Percentiles rank a stretch among this genome's conserved stretches.
phyloP scores from a whole-genome alignment of 2,329 filamentous ascomycete genomes.

The Cladophialophora chaetospira region DNA sequence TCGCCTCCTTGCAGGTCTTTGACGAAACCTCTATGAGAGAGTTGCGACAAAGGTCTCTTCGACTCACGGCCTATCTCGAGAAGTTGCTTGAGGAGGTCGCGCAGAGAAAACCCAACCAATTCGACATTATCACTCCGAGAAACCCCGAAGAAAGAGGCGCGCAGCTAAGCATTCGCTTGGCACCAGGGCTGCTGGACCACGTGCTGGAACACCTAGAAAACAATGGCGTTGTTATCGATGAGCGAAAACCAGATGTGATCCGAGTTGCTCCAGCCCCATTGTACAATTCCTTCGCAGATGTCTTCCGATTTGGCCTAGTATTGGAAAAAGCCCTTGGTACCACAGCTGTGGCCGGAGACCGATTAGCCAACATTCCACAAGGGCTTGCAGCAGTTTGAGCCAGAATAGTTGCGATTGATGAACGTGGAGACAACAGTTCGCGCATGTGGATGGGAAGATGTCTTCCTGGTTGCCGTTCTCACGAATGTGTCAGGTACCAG shows the following conservation, averaged over 20 bases:
- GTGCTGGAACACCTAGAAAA: conserved; percentile 66
- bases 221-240: conserved; percentile 74
- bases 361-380: not conserved
- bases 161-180: conserved; percentile 74
- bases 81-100: conserved; percentile 54
- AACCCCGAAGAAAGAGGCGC: conserved; percentile 71
- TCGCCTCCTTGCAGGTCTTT: conserved; percentile 74
- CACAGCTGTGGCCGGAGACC: conserved; percentile 2
- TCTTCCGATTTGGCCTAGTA: conserved; percentile 56
- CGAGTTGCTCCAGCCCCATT: conserved; percentile 75
- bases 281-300: conserved; percentile 71
- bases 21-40: conserved; percentile 68
- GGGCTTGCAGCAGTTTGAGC: not conserved
- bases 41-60: conserved; percentile 70
- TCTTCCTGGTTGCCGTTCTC: too few species aligned
- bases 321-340: conserved; percentile 21
- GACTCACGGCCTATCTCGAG: conserved; percentile 76
- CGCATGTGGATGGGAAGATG: too few species aligned
- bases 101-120: conserved; percentile 42
- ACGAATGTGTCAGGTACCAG: too few species aligned
- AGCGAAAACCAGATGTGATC: conserved; percentile 82
- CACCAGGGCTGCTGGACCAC: conserved; percentile 68
- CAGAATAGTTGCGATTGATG: too few species aligned
- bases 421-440: not conserved
- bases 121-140: conserved; percentile 68